These are phyloP conservation scores for Cyclostephanos tholiformis DNA, from an alignment of 108 stramenopile species.

Conservation along the genomic window DNA sequence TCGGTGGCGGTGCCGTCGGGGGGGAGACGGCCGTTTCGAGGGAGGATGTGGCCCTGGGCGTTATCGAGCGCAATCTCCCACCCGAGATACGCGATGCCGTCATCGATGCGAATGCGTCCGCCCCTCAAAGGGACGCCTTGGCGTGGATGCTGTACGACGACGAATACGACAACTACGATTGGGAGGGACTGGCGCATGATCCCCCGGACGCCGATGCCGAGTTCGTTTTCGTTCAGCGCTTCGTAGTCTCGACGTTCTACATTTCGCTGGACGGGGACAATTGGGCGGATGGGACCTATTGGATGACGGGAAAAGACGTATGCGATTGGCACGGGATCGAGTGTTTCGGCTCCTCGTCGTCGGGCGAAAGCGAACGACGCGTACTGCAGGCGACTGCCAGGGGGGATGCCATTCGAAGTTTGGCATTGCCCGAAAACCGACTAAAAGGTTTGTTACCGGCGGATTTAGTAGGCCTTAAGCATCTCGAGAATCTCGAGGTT, in stretches of 20 bases:
- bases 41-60: conserved; percentile 13
- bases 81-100: conserved; percentile 19
- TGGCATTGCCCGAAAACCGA: conserved; percentile 14
- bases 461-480: conserved; percentile 13
- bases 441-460: conserved; percentile 24
- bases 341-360: conserved; percentile 16
- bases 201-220: conserved; percentile 10
- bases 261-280: conserved; percentile 17
- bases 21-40: not conserved
- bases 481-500: conserved; percentile 26
- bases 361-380: not conserved
- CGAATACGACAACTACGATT: conserved; percentile 31
- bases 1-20: not conserved
- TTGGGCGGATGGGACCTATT: conserved; percentile 32
- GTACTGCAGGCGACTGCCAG: not conserved
- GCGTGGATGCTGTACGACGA: conserved; percentile 27
- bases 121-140: conserved; percentile 18
- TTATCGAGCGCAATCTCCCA: conserved; percentile 22
- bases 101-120: conserved; percentile 3
- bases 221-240: conserved; percentile 35
- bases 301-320: conserved; percentile 28
- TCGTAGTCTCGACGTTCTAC: conserved; percentile 28
- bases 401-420: conserved; percentile 16
- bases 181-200: conserved; percentile 24
- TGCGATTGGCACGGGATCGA: conserved; percentile 48